Evolutionary conservation across 2,329 filamentous ascomycete genomes (phyloP).

Genomic region (Aspergillus nomiae): DNA sequence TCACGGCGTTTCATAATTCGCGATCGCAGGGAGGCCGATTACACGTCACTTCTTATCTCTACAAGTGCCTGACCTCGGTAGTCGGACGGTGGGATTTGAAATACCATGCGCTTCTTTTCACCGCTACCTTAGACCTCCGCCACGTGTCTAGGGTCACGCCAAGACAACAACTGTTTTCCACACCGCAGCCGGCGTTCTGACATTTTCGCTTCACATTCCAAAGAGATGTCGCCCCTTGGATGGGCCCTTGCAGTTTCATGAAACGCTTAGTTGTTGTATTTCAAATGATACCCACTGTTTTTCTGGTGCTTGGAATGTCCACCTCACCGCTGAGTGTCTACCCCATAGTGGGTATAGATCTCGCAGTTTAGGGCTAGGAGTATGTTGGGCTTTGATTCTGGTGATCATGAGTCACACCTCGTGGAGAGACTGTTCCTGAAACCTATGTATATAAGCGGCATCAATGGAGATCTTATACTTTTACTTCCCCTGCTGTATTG

Average conservation of each 20-base stretch:
- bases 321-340: slow-evolving; percentile 10
- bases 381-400: slow-evolving; percentile 11
- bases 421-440: slow-evolving; percentile 2
- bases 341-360: slow-evolving; percentile 6
- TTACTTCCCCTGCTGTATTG: not conserved
- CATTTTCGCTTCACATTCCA: not conserved
- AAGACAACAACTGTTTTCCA: slow-evolving; percentile 11
- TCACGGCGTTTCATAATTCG: not conserved
- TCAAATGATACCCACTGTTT: slow-evolving; percentile 14
- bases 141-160: slow-evolving; percentile 18
- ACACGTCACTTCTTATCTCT: slow-evolving; percentile 5
- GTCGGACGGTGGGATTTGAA: slow-evolving; percentile 3
- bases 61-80: slow-evolving; percentile 2
- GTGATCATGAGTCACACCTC: slow-evolving; percentile 7
- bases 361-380: slow-evolving; percentile 1
- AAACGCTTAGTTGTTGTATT: slow-evolving; percentile 12
- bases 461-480: slow-evolving; percentile 3
- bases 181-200: slow-evolving; percentile 9
- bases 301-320: slow-evolving; percentile 13
- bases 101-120: slow-evolving; percentile 8
- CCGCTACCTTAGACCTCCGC: slow-evolving; percentile 14
- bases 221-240: slow-evolving; percentile 2
- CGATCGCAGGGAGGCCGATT: not conserved
- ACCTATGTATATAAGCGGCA: slow-evolving; percentile 8
- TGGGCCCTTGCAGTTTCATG: slow-evolving; percentile 1